These are phyloP conservation scores for Chaetomiaceae sp. DNA, from an alignment of 2,329 filamentous ascomycete genomes.

Conservation along the genomic window DNA sequence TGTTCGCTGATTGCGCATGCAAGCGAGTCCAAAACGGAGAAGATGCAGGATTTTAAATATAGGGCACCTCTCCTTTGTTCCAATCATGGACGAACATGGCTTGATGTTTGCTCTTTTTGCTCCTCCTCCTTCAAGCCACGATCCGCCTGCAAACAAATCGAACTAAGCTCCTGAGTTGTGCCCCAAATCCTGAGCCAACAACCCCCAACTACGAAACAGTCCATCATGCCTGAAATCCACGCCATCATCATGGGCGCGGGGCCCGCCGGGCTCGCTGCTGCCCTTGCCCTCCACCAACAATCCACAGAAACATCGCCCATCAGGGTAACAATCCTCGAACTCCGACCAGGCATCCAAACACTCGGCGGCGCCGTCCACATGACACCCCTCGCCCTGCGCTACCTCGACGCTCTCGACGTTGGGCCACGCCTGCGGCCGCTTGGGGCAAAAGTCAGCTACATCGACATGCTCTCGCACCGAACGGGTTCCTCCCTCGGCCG, in stretches of 20 bases:
- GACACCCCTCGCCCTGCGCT: slow-evolving; percentile 1
- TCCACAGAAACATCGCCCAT: neutral
- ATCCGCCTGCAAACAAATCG: no score
- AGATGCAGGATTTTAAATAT: no score
- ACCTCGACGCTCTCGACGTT: slow-evolving; percentile 1
- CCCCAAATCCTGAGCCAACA: neutral
- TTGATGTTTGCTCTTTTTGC: no score
- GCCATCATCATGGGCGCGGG: neutral
- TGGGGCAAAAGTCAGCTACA: neutral
- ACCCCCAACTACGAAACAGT: neutral
- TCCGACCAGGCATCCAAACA: neutral
- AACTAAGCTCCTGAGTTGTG: no score
- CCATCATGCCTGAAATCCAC: neutral
- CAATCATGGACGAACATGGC: no score
- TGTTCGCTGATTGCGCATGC: neutral
- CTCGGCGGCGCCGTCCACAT: slow-evolving; percentile 4
- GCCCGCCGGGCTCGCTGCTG: neutral
- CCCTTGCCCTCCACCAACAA: neutral
- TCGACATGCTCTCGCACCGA: neutral
- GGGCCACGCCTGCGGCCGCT: neutral
- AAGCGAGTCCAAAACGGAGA: no score
- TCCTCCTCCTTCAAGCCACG: no score
- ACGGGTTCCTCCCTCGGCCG: neutral
- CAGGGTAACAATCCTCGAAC: neutral
- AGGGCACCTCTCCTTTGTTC: no score